These are phyloP conservation scores for Nitzschia sp. DNA, from an alignment of 108 stramenopile species.

Conservation along the genomic window DNA sequence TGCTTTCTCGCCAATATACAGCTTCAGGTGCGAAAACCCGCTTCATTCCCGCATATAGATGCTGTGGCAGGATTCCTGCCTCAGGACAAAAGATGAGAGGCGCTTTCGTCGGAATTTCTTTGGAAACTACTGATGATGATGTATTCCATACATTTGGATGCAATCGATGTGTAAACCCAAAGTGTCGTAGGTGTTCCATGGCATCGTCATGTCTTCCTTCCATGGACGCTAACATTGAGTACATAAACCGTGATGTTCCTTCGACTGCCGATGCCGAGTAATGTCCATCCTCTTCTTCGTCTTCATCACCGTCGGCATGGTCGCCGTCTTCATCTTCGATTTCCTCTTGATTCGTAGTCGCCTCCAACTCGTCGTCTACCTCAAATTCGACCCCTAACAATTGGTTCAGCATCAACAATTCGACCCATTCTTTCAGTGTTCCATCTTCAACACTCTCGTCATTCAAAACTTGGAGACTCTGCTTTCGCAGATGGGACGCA, in stretches of 20 bases:
- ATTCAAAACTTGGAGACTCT: conserved; percentile 32
- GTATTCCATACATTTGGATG: conserved; percentile 79
- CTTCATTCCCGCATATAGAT: conserved; percentile 58
- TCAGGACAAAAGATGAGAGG: conserved; percentile 25
- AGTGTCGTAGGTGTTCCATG: conserved; percentile 49
- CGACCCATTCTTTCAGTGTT: conserved; percentile 72
- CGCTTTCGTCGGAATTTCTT: conserved; percentile 1
- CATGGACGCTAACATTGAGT: conserved; percentile 63
- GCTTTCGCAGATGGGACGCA: conserved; percentile 32
- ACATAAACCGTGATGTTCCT: conserved; percentile 81
- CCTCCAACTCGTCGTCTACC: conserved; percentile 33
- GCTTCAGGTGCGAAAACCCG: conserved; percentile 67
- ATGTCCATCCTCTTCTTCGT: conserved; percentile 31
- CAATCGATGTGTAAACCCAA: conserved; percentile 77
- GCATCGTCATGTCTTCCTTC: conserved; percentile 64
- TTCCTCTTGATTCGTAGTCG: conserved; percentile 39
- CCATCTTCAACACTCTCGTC: conserved; percentile 25
- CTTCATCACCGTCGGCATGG: conserved; percentile 35
- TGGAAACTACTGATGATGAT: conserved; percentile 14
- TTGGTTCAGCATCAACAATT: conserved; percentile 72
- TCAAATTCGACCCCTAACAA: conserved; percentile 61
- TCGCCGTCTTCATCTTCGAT: conserved; percentile 22
- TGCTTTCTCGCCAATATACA: conserved; percentile 73
- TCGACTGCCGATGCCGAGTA: conserved; percentile 68
- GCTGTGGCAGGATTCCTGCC: conserved; percentile 49